phyloP scores from a whole-genome alignment of 352 stramenopile genomes.

The Globisporangium abappressorium region DNA sequence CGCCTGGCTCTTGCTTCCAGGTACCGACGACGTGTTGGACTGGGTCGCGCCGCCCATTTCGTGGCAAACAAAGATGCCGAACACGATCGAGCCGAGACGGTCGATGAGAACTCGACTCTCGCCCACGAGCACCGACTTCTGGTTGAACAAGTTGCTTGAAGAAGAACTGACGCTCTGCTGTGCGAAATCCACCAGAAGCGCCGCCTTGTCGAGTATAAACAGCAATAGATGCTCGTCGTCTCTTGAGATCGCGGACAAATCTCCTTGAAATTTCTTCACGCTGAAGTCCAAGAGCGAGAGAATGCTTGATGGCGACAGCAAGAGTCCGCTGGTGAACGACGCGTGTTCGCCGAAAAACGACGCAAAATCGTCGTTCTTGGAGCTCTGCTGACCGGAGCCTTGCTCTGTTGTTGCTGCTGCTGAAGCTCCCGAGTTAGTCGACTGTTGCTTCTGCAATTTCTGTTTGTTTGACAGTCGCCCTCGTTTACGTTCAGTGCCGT shows the following conservation, averaged over 20 bases:
- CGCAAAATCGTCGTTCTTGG: constrained; percentile 10
- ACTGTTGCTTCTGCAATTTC: constrained; percentile 9
- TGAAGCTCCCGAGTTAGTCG: neutral
- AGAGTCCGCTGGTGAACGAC: constrained; percentile 14
- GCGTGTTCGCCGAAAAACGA: constrained; percentile 24
- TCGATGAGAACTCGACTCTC: constrained; percentile 20
- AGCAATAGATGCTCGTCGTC: constrained; percentile 24
- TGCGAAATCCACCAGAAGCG: constrained; percentile 12
- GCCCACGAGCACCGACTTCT: constrained; percentile 16
- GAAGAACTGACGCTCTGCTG: constrained; percentile 12
- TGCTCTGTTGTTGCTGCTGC: neutral
- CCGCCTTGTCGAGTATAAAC: constrained; percentile 20
- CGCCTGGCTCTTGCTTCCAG: constrained; percentile 2
- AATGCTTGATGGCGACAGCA: constrained; percentile 20
- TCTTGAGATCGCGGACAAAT: constrained; percentile 2
- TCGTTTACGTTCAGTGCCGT: constrained; percentile 16
- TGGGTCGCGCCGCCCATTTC: neutral
- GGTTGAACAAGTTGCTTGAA: constrained; percentile 13
- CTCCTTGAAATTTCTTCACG: constrained; percentile 10
- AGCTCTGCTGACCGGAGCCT: neutral
- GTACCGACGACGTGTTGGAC: neutral
- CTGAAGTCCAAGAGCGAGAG: constrained; percentile 16
- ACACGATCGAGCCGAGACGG: constrained; percentile 21
- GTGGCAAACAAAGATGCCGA: constrained; percentile 17
- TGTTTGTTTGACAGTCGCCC: constrained; percentile 15